Percentiles rank a stretch among this genome's conserved stretches.
phyloP scores from a whole-genome alignment of 129 eudicot genomes.

The sunflower (Helianthus annuus) region DNA sequence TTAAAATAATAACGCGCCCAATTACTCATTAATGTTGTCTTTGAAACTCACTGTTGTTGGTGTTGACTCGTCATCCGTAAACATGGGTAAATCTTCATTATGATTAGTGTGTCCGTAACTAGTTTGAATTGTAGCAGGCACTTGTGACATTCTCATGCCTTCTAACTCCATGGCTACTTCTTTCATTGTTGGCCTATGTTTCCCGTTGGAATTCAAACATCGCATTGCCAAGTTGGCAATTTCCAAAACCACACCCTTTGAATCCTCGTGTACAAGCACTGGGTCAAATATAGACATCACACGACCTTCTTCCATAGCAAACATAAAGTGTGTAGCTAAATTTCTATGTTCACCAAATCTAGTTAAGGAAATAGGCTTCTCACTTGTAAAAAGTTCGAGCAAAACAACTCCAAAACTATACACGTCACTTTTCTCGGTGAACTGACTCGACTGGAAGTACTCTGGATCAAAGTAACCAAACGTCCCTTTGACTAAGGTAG shows the following conservation, averaged over 20 bases:
- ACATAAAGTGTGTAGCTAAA: neutral
- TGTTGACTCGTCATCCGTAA: neutral
- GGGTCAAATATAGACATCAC: neutral
- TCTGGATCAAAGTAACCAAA: neutral
- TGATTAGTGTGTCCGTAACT: neutral
- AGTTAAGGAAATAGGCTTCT: neutral
- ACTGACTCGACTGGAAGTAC: neutral
- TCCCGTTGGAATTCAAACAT: neutral
- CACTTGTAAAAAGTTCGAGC: neutral
- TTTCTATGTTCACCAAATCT: neutral
- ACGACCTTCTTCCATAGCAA: neutral
- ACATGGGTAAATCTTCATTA: neutral
- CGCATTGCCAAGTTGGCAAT: neutral
- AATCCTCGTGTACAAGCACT: neutral
- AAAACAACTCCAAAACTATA: slow-evolving; percentile 2
- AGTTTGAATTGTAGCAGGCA: neutral
- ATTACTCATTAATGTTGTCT: neutral
- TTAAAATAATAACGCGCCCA: no score
- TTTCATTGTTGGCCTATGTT: neutral
- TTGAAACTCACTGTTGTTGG: neutral
- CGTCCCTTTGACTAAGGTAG: neutral
- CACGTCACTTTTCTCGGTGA: neutral
- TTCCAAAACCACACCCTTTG: neutral
- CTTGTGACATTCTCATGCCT: neutral
- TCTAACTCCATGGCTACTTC: neutral